These are phyloP conservation scores for Penstemon davidsonii DNA, from an alignment of 257 asterid species.

Conservation along the genomic window DNA sequence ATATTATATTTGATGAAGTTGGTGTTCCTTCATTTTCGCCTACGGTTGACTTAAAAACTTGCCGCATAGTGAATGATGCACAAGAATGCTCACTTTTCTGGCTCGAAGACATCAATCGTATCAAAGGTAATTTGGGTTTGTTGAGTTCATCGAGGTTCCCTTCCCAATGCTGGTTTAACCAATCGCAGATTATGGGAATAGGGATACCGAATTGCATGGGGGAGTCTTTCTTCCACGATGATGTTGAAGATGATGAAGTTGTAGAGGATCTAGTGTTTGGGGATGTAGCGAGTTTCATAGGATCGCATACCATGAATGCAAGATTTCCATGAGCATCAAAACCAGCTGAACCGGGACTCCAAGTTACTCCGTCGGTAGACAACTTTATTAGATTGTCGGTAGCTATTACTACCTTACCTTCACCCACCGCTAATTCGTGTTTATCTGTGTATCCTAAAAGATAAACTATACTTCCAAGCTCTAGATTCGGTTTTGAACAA, in stretches of 20 bases:
- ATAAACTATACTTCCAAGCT: constrained; percentile 75
- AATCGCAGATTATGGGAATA: constrained; percentile 82
- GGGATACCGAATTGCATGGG: constrained; percentile 95
- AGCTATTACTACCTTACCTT: constrained; percentile 92
- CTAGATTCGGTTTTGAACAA: constrained; percentile 77
- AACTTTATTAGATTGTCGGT: constrained; percentile 93
- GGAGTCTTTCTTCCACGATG: constrained; percentile 74
- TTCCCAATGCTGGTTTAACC: constrained; percentile 98
- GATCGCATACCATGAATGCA: constrained; percentile 97
- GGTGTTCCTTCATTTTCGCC: constrained; percentile 63
- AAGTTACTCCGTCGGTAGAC: constrained; percentile 75
- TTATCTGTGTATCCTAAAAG: constrained; percentile 76
- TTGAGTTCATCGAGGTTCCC: constrained; percentile 90
- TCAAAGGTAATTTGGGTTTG: constrained; percentile 84
- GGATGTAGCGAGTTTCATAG: constrained; percentile 96
- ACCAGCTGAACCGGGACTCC: constrained; percentile 98
- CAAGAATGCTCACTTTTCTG: constrained; percentile 94
- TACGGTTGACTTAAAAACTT: constrained; percentile 69
- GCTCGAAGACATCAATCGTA: constrained; percentile 85
- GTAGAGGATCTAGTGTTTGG: constrained; percentile 79
- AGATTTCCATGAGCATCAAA: constrained; percentile 89
- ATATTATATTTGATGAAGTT: constrained; percentile 42
- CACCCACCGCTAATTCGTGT: constrained; percentile 76
- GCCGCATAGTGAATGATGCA: constrained; percentile 89
- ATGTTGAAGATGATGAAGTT: constrained; percentile 78